Base-by-base conservation (phyloP, 2,329 filamentous ascomycete species). In the Trichoderma aggressivum region DNA sequence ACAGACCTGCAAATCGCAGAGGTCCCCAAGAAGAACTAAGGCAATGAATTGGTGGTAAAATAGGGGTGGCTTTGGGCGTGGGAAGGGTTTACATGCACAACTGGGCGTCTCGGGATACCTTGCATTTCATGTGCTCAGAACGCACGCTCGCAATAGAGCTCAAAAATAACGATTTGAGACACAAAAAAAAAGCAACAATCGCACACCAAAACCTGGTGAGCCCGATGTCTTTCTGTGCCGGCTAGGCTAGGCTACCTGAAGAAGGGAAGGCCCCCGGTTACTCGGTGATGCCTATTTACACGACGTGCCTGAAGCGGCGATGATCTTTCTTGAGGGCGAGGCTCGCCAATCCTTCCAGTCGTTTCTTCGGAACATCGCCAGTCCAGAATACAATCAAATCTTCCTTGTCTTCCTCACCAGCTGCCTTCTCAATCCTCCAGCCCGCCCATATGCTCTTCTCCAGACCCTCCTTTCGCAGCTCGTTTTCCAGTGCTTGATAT, bases 41-140 rank as follows among this genome's bases (percentile, higher is more conserved):
- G 68, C 73, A 78, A 67, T 71, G 73, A 67, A 74, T 69, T 72
- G 73, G 74, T 74, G 73, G 70, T 71, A 74, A 74, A 75, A 76
- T 59, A 59, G 56, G 56, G 56, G 70, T 74, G 65, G 61, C 75
- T 75, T 76, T 71, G 66, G 71, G 75, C 76, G 75, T 73, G 77
- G 75, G 76, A 76, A 80, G 76, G 76, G 78, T 78, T 77, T 75
- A 78, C 75, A 79, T 80, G 79, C 82, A 84, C 81, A 79, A 84
- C 81, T 81, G 81, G 86, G 86, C 86, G 85, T 87, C 84, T 84
- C 82, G 83, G 84, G 83, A 85, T 84, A 85, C 82, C 83, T 85
- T 84, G 82, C 83, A 84, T 85, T 85, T 85, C 79, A 80, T 80
- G 80, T 81, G 79, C 78, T 81, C 79, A 79, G 78, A 78, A 79